Conservation (phyloP, 1,284 basidiomycete genomes). For the Cutaneotrichosporon daszewskae region DNA sequence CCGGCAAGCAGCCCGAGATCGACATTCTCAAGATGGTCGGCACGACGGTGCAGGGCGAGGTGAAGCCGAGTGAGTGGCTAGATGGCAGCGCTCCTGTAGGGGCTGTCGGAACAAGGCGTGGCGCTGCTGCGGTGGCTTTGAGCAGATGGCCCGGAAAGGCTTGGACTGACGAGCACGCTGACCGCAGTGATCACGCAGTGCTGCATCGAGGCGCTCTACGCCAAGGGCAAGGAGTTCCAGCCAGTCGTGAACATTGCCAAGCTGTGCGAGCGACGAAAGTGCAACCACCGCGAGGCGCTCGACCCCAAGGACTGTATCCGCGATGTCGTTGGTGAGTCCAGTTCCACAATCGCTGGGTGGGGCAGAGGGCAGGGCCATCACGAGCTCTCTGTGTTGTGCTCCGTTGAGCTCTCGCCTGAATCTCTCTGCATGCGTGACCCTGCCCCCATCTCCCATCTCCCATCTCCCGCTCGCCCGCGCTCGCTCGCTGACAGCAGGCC, state of each 20-base stretch:
- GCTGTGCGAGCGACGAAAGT: conserved; percentile 83
- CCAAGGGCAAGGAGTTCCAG: conserved; percentile 65
- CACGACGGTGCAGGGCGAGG: conserved; percentile 69
- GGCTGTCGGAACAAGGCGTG: neutral
- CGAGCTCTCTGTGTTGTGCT: neutral
- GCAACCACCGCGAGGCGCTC: conserved; percentile 82
- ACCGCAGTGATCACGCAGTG: conserved; percentile 90
- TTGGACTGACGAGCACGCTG: too few relatives aligned
- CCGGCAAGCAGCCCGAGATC: conserved; percentile 51
- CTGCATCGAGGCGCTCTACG: conserved; percentile 83
- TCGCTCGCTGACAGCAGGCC: conserved; percentile 52
- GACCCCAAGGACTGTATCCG: conserved; percentile 75
- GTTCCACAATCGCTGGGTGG: too few relatives aligned
- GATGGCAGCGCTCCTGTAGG: neutral
- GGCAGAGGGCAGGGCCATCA: too few relatives aligned
- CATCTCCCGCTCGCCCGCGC: conserved; percentile 3
- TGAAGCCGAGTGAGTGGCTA: conserved; percentile 80
- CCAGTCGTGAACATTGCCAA: conserved; percentile 78
- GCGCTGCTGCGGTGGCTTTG: too few relatives aligned
- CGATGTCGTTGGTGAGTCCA: conserved; percentile 67
- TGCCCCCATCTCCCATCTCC: neutral
- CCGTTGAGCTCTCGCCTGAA: too few relatives aligned
- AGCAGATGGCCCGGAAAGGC: too few relatives aligned
- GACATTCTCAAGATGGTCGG: conserved; percentile 69
- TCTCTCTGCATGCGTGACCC: too few relatives aligned